Base-by-base conservation (phyloP, 441 rosid genomes). In the Populus hybrid region DNA sequence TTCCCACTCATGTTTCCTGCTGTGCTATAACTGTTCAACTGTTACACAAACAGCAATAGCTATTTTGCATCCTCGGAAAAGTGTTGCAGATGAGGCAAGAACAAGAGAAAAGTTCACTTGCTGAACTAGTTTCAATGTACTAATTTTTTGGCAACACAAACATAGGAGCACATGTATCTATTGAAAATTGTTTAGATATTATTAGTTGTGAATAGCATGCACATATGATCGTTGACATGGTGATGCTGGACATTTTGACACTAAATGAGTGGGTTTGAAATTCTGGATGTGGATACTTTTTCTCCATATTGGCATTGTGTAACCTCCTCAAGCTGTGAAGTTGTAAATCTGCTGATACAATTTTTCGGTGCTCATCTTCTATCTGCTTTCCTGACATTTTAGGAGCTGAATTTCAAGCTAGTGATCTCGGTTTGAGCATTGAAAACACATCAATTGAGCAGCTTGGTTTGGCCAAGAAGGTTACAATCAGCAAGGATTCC, bases 321-420 rank as follows among this genome's bases (percentile, higher is more conserved):
- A 30, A 30, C 18, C 61, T 54, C 61, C 21, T 18, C 6, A 35
- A 35, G 38, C 32, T 30, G 32, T 30, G 32, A 30, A 30, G 32
- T 11, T 34, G 1, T 23, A 54, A 14, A 3, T 14, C 11, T 30
- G 4, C 32, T 3, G 32, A 30, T 30, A 30, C 4, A 30, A 30
- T 54, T 23, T 69, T 2, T 63, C 7, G 14, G 20, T 63, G 21
- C 71, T 66, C 5, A 68, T 72, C 34, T 28, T 61, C 32, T 20
- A 0, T 46, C n/a, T 5, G 73, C 24, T 20, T 73, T 81, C 18
- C 67, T 68, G 69, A 59, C 57, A 36, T 74, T 74, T 77, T 77
- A 95, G 99, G 99, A 69, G 98, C 97, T 74, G 98, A 95, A 82
- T 95, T 84, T 86, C 97, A 88, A 85, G 98, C 99, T 32, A 85